Percentiles rank a stretch among this genome's conserved stretches.
phyloP scores from a whole-genome alignment of 495 filamentous ascomycete genomes.

The Pseudoneurospora amorphoporcata region DNA sequence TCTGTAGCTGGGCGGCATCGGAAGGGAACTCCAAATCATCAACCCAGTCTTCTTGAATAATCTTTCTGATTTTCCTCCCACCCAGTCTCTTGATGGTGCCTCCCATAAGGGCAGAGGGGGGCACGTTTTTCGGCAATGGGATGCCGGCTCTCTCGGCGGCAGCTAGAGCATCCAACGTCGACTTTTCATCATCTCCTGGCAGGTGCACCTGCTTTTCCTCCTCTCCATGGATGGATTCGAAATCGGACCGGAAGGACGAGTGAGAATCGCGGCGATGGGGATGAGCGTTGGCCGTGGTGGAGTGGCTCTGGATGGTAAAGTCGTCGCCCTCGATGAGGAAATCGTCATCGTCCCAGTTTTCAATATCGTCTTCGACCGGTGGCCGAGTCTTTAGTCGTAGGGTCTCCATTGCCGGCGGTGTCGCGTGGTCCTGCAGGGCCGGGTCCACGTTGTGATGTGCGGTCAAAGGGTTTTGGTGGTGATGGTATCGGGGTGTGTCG shows the following conservation, averaged over 20 bases:
- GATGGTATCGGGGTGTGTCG: constrained; percentile 1
- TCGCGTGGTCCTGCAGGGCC: background rate
- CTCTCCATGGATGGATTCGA: constrained; percentile 63
- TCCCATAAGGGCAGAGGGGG: constrained; percentile 86
- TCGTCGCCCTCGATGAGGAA: constrained; percentile 67
- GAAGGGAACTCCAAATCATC: constrained; percentile 80
- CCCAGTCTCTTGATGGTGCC: constrained; percentile 91
- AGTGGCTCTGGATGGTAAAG: constrained; percentile 54
- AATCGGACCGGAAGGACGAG: constrained; percentile 72
- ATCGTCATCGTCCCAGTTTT: constrained; percentile 86
- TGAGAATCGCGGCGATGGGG: constrained; percentile 60
- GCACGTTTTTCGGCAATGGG: constrained; percentile 79
- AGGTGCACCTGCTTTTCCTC: constrained; percentile 79
- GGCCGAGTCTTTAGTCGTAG: constrained; percentile 45
- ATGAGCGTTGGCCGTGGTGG: constrained; percentile 42
- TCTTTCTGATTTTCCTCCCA: constrained; percentile 66
- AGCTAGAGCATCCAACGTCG: constrained; percentile 72
- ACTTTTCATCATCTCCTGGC: constrained; percentile 67
- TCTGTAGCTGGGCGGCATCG: constrained; percentile 45
- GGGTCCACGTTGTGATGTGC: background rate
- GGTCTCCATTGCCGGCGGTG: constrained; percentile 41
- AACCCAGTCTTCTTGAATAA: constrained; percentile 77
- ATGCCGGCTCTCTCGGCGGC: constrained; percentile 84
- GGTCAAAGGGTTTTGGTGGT: background rate
- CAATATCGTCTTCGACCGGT: constrained; percentile 49